Evolutionary conservation across 495 filamentous ascomycete species (phyloP).

Genomic region (Hypoxylon rickii): DNA sequence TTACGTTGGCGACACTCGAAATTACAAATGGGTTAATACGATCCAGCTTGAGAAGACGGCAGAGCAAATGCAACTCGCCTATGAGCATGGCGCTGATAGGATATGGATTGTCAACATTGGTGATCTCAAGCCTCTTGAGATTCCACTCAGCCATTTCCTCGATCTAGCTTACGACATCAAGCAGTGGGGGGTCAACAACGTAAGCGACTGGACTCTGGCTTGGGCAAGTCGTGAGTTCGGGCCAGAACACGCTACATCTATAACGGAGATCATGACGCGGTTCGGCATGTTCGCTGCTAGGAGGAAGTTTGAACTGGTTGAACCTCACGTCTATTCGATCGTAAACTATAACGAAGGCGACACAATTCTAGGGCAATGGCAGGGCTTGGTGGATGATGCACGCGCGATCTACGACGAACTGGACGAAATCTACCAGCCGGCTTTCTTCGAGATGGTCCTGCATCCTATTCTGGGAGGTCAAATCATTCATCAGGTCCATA

Average conservation of each 20-base stretch:
- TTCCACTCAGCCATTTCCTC: slow-evolving; percentile 70
- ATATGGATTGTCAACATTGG: slow-evolving; percentile 82
- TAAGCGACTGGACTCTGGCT: slow-evolving; percentile 57
- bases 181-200: slow-evolving; percentile 58
- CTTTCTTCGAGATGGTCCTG: slow-evolving; percentile 73
- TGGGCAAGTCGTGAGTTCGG: slow-evolving; percentile 69
- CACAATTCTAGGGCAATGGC: slow-evolving; percentile 65
- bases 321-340: slow-evolving; percentile 64
- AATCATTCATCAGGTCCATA: slow-evolving; percentile 64
- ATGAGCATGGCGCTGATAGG: slow-evolving; percentile 62
- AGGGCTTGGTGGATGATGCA: slow-evolving; percentile 55
- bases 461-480: slow-evolving; percentile 68
- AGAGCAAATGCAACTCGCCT: slow-evolving; percentile 68
- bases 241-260: slow-evolving; percentile 49
- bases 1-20: slow-evolving; percentile 66
- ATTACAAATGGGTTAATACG: slow-evolving; percentile 76
- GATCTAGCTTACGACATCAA: slow-evolving; percentile 69
- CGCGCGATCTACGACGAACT: slow-evolving; percentile 61
- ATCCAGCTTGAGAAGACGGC: slow-evolving; percentile 67
- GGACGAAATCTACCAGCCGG: slow-evolving; percentile 49
- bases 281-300: slow-evolving; percentile 66
- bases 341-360: slow-evolving; percentile 77
- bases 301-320: slow-evolving; percentile 71
- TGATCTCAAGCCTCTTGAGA: slow-evolving; percentile 71
- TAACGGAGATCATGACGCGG: slow-evolving; percentile 60